A percentile compares a stretch with the other conserved stretches of the same genome.
These are phyloP conservation scores for Gynostemma pentaphyllum DNA, from an alignment of 306 rosid genomes.

Conservation along the genomic window DNA sequence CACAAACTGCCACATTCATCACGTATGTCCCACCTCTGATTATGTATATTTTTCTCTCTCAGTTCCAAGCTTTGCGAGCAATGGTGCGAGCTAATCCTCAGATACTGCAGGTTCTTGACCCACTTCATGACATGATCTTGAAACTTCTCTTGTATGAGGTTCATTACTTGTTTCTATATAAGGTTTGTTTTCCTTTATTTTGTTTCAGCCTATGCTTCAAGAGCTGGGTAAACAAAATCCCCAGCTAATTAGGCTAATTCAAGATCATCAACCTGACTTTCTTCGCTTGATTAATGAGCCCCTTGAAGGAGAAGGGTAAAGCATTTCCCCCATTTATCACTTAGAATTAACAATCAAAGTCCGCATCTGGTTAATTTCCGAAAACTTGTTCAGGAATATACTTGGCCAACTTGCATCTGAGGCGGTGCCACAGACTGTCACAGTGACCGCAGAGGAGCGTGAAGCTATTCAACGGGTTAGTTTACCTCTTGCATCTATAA, in stretches of 20 bases:
- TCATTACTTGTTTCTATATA: background rate
- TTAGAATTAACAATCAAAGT: background rate
- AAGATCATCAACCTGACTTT: constrained; percentile 81
- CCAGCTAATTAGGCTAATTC: constrained; percentile 77
- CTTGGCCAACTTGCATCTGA: constrained; percentile 47
- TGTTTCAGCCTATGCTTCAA: constrained; percentile 89
- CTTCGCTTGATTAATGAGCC: constrained; percentile 87
- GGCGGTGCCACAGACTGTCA: constrained; percentile 55
- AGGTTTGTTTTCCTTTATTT: constrained; percentile 1
- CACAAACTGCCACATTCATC: background rate
- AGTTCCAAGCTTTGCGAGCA: constrained; percentile 82
- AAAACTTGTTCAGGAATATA: constrained; percentile 35
- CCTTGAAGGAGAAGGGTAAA: constrained; percentile 83
- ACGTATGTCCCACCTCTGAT: background rate
- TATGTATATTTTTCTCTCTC: constrained; percentile 13
- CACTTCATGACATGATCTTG: background rate
- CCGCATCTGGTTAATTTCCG: constrained; percentile 15
- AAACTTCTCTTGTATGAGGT: background rate
- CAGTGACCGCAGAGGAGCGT: constrained; percentile 89
- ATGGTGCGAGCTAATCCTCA: constrained; percentile 98
- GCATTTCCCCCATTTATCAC: background rate
- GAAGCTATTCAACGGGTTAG: constrained; percentile 90
- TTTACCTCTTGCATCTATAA: background rate
- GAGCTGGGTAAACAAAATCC: constrained; percentile 98
- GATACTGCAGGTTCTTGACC: constrained; percentile 69